Evolutionary conservation across 805 yeast species (phyloP).

Genomic region (Nakazawaea pomicola): DNA sequence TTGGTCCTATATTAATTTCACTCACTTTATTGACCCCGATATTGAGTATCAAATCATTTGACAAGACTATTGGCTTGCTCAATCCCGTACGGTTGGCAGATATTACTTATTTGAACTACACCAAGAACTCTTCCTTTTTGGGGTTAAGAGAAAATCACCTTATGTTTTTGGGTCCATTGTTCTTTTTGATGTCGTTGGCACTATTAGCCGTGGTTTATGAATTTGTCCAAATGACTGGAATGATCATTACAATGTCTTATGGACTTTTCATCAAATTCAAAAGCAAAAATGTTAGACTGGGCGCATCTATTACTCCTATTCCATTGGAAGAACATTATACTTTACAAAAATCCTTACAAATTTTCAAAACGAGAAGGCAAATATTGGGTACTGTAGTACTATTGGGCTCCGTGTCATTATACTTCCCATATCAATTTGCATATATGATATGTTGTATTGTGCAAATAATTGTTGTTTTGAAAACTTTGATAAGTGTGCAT

Average conservation of each 20-base stretch:
- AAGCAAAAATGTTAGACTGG: too few relatives aligned
- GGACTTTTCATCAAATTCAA: not conserved
- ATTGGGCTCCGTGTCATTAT: constrained; percentile 46
- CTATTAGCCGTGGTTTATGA: constrained; percentile 35
- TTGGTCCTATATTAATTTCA: constrained; percentile 19
- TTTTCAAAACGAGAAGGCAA: constrained; percentile 23
- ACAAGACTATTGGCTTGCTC: constrained; percentile 32
- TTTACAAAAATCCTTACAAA: not conserved
- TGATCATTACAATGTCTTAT: not conserved
- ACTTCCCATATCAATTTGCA: constrained; percentile 80
- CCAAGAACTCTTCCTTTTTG: constrained; percentile 54
- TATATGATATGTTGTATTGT: constrained; percentile 54
- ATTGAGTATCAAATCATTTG: constrained; percentile 29
- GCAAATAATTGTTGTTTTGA: constrained; percentile 51
- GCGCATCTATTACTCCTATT: constrained; percentile 1
- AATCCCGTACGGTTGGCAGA: constrained; percentile 52
- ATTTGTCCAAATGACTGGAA: constrained; percentile 17
- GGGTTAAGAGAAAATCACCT: constrained; percentile 58
- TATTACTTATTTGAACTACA: constrained; percentile 29
- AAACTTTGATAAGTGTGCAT: constrained; percentile 19
- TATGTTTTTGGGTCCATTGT: constrained; percentile 56
- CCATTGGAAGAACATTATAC: not conserved
- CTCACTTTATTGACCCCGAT: constrained; percentile 36
- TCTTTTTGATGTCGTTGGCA: constrained; percentile 41
- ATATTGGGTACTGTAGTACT: constrained; percentile 31